These are phyloP conservation scores for Nemania serpens DNA, from an alignment of 2,329 filamentous ascomycete species.

Conservation along the genomic window DNA sequence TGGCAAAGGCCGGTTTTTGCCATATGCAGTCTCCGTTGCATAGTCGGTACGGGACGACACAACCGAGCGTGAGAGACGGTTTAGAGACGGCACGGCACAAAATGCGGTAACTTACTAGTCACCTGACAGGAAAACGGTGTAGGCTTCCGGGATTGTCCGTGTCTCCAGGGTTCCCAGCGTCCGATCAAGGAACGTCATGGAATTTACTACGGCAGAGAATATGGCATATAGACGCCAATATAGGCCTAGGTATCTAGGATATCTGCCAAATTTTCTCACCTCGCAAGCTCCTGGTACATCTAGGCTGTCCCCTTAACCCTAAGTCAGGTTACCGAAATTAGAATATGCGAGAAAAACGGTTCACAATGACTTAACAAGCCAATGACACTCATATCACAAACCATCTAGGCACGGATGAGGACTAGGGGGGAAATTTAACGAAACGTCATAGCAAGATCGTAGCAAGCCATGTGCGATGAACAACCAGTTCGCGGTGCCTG, in stretches of 20 bases:
- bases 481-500: not conserved
- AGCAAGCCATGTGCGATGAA: not conserved
- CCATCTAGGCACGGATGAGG: constrained; percentile 1
- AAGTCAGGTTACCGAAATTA: constrained; percentile 21
- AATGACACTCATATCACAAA: constrained; percentile 20
- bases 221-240: not conserved
- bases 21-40: constrained; percentile 17
- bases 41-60: constrained; percentile 15
- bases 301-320: constrained; percentile 7
- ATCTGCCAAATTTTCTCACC: not conserved
- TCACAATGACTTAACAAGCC: constrained; percentile 11
- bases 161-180: not conserved
- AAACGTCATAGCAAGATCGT: not conserved
- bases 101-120: constrained; percentile 1
- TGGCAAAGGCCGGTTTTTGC: constrained; percentile 3
- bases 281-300: constrained; percentile 1
- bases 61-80: constrained; percentile 6
- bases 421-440: not conserved
- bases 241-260: not conserved
- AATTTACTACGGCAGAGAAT: not conserved
- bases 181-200: not conserved
- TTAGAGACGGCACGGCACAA: constrained; percentile 20
- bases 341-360: constrained; percentile 23
- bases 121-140: not conserved
- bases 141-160: not conserved